These are phyloP conservation scores for Ogataea trehaloabstinens DNA, from an alignment of 805 yeast species.

Conservation along the genomic window DNA sequence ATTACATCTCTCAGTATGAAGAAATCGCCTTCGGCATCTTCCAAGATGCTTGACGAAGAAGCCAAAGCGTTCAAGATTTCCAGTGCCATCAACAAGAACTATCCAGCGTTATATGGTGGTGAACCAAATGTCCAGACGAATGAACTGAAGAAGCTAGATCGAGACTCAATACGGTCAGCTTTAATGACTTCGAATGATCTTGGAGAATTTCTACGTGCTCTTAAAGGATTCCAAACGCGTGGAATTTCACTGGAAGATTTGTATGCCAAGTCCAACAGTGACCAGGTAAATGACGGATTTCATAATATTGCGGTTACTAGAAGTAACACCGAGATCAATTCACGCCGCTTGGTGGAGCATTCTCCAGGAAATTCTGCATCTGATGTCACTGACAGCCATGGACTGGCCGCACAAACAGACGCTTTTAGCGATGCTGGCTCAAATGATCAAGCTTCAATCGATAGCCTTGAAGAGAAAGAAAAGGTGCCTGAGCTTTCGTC, in stretches of 20 bases:
- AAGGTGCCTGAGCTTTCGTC: background rate
- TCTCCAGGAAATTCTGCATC: background rate
- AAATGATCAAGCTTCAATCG: background rate
- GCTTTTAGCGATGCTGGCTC: background rate
- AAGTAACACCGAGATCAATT: slow-evolving; percentile 15
- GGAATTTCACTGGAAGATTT: slow-evolving; percentile 41
- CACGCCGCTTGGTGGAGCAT: slow-evolving; percentile 5
- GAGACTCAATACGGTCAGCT: slow-evolving; percentile 34
- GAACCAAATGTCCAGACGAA: background rate
- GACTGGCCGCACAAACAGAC: background rate
- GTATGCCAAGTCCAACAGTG: slow-evolving; percentile 11
- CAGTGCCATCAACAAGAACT: slow-evolving; percentile 5
- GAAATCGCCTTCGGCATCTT: slow-evolving; percentile 11
- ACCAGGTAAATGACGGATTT: background rate
- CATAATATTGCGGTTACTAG: slow-evolving; percentile 7
- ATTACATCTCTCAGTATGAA: slow-evolving; percentile 4
- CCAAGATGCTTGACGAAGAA: slow-evolving; percentile 20
- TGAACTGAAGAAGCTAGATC: slow-evolving; percentile 16
- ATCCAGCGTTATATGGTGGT: background rate
- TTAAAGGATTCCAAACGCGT: slow-evolving; percentile 38
- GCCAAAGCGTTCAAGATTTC: slow-evolving; percentile 18
- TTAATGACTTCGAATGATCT: slow-evolving; percentile 35
- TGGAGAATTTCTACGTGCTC: slow-evolving; percentile 35
- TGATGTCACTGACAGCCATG: slow-evolving; percentile 1
- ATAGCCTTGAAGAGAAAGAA: background rate